These are phyloP conservation scores for Monascus ruber DNA, from an alignment of 2,329 filamentous ascomycete genomes.

Conservation along the genomic window DNA sequence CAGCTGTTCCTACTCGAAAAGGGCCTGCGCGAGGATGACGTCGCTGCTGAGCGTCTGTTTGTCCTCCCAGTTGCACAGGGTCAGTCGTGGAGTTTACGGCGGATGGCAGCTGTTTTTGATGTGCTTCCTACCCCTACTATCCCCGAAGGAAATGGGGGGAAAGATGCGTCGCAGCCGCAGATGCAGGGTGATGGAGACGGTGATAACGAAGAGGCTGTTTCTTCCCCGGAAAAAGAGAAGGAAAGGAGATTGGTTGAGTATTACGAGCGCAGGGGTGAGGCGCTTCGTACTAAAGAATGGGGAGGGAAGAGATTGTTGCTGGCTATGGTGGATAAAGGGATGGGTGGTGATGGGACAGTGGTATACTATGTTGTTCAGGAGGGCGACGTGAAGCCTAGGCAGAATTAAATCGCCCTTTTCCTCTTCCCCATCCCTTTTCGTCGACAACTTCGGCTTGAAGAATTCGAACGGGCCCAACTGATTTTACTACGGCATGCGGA, in stretches of 20 bases:
- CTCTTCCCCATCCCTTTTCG: background rate
- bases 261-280: conserved; percentile 16
- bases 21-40: conserved; percentile 35
- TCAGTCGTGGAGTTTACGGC: conserved; percentile 48
- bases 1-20: conserved; percentile 48
- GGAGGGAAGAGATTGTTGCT: conserved; percentile 45
- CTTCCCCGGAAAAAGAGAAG: conserved; percentile 7
- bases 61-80: conserved; percentile 47
- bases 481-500: no score
- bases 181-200: conserved; percentile 1
- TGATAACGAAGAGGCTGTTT: conserved; percentile 7
- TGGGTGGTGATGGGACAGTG: conserved; percentile 48
- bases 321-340: conserved; percentile 42
- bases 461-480: background rate
- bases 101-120: conserved; percentile 48
- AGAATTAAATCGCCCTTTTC: conserved; percentile 38
- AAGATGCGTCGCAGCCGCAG: background rate
- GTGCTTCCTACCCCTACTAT: conserved; percentile 25
- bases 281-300: conserved; percentile 23
- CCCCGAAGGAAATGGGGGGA: conserved; percentile 1
- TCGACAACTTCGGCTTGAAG: background rate
- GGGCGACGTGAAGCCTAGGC: conserved; percentile 52
- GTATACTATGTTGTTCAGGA: conserved; percentile 57
- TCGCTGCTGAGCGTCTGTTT: conserved; percentile 44
- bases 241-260: conserved; percentile 20